A percentile compares a stretch with the other conserved stretches of the same genome.
phyloP scores from a whole-genome alignment of 805 yeast species.

The Barnettozyma botsteinii region DNA sequence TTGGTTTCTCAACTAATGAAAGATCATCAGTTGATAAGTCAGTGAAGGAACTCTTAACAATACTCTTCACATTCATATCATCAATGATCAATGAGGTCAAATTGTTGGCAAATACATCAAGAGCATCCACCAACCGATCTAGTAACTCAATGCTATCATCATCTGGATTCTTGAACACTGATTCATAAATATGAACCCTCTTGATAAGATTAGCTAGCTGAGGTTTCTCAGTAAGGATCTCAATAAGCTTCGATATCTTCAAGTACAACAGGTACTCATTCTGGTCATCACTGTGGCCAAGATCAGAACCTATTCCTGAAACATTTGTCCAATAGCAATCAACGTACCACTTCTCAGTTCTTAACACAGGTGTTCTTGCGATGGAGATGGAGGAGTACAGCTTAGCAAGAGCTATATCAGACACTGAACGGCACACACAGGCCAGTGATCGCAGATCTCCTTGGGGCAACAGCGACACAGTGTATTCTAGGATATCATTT shows the following conservation, averaged over 20 bases:
- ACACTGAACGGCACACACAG: conserved; percentile 14
- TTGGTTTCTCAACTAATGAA: conserved; percentile 9
- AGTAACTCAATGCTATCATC: conserved; percentile 18
- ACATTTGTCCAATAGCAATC: conserved; percentile 35
- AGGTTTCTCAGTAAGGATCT: conserved; percentile 28
- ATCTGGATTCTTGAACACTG: conserved; percentile 23
- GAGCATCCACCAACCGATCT: conserved; percentile 19
- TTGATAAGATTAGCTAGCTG: conserved; percentile 30
- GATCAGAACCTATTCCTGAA: conserved; percentile 29
- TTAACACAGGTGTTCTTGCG: conserved; percentile 29
- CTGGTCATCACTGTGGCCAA: conserved; percentile 30
- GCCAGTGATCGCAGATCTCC: conserved; percentile 6
- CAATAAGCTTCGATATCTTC: conserved; percentile 37
- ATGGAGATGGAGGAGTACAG: conserved; percentile 36
- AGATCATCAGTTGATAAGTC: conserved; percentile 6
- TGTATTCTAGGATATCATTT: not conserved
- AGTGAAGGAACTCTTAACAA: conserved; percentile 11
- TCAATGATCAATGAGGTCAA: conserved; percentile 10
- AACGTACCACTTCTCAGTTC: conserved; percentile 26
- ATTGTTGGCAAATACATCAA: conserved; percentile 21
- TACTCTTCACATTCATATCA: conserved; percentile 10
- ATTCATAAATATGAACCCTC: conserved; percentile 30
- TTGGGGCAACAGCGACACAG: conserved; percentile 7
- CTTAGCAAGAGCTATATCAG: conserved; percentile 26
- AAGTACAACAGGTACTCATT: conserved; percentile 32